Base-by-base conservation (phyloP, 2,329 filamentous ascomycete species). In the Graphium sp. region DNA sequence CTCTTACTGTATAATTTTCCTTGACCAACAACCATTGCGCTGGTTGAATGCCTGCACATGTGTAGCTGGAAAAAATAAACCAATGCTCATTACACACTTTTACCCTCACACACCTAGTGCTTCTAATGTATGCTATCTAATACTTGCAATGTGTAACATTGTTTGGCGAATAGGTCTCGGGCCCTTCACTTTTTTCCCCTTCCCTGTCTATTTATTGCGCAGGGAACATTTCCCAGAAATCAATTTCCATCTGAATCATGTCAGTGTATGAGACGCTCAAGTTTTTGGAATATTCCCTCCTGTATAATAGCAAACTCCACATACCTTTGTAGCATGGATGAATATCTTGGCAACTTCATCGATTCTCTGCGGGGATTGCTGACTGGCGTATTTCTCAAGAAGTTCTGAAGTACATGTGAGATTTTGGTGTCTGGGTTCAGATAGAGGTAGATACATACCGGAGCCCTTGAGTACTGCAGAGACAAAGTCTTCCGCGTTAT, bases 341-440 rank as follows among this genome's bases (percentile, higher is more conserved):
- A 94, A 94, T 28, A 94, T 82, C 37, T 68, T 62, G 25, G 87
- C 71, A 28, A 95, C 55, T 45, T 92, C 78, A 40, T 93, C 83
- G 33, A 94, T 67, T 24, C 83, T 62, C 21, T 58, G 60, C 0
- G 77, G 72, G 3, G 81, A 85, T 39, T 87, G 78, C 27, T 71
- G 55, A n/a, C 64, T 55, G 11, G 79, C 74, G 43, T 84, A 65
- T 39, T 69, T 66, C 49, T 94, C 87, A 7, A 94, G 60, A 18
- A 91, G 52, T 35, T 69, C 79, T 79, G 36, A 7, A 16, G 4
- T 15, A 18, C 8, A 29, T 30, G 12, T 6, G 11, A n/a, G 10
- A 17, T 23, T 27, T 24, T n/a, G 24, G 16, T 7, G 19, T 8
- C 5, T 32, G 29, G n/a, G n/a, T n/a, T n/a, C 10, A 16, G 10